These are phyloP conservation scores for Coemansia erecta DNA, from an alignment of 192 early-diverging fungal genomes.

Conservation along the genomic window DNA sequence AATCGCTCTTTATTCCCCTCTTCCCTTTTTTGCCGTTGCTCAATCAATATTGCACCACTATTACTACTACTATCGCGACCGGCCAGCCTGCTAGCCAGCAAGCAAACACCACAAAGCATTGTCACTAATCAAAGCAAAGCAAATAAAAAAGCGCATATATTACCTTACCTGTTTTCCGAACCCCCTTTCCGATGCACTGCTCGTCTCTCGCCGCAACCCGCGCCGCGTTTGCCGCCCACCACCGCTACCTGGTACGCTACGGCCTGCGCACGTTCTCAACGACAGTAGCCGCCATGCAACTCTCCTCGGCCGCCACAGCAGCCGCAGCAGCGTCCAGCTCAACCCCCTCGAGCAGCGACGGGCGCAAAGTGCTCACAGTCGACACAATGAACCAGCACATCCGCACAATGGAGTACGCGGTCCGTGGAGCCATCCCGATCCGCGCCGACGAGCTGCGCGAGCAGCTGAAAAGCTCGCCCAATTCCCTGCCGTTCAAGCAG, in stretches of 20 bases:
- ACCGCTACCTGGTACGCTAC: not conserved
- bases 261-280: slow-evolving; percentile 19
- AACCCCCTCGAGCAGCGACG: slow-evolving; percentile 3
- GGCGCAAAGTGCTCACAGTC: slow-evolving; percentile 62
- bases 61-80: too few species aligned
- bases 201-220: slow-evolving; percentile 16
- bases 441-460: slow-evolving; percentile 78
- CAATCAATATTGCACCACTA: not conserved
- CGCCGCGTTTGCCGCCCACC: slow-evolving; percentile 8
- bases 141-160: too few species aligned
- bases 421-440: slow-evolving; percentile 93
- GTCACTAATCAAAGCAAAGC: too few species aligned
- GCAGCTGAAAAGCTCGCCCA: slow-evolving; percentile 46
- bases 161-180: too few species aligned
- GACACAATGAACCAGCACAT: slow-evolving; percentile 74
- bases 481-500: slow-evolving; percentile 63
- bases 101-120: too few species aligned
- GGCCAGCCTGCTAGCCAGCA: too few species aligned
- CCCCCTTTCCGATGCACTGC: not conserved
- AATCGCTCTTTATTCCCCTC: too few species aligned
- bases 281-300: slow-evolving; percentile 18
- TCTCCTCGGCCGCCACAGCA: not conserved
- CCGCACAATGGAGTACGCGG: slow-evolving; percentile 86
- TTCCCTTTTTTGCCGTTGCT: not conserved
- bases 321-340: slow-evolving; percentile 10